Base-by-base conservation (phyloP, 2,329 filamentous ascomycete genomes). In the Colletotrichum sansevieriae region DNA sequence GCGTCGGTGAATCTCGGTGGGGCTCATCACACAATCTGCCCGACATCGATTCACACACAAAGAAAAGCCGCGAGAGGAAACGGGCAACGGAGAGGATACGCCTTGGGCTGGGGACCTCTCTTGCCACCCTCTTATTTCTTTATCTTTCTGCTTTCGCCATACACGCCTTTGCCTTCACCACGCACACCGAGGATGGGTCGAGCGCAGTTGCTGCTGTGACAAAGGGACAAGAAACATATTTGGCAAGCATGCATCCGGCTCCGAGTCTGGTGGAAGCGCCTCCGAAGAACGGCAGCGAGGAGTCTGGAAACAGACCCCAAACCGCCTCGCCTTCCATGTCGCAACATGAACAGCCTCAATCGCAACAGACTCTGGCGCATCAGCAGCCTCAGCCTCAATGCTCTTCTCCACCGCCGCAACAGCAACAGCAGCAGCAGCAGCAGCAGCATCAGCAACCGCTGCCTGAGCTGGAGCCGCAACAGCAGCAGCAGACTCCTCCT, bases 241-340 rank as follows among this genome's bases (percentile, higher is more conserved):
- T 63, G 63, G 56, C 66, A 74, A 74, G 70, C 71, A 82, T 82
- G 80, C 80, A 81, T 74, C 76, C 80, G 73, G 75, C 78, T 62
- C 80, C 79, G 51, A 80, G 75, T 72, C 74, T 82, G 71, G 74
- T 75, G 64, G 79, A 80, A 66, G 74, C 75, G 60, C 74, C 74
- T 52, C 74, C 74, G 52, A 75, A 74, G 72, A 72, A 73, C 46
- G 69, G 70, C 57, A 67, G 64, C 29, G 73, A 74, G 37, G 73
- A 73, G 52, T 63, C 72, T 65, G 65, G 62, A 43, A 68, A 68
- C 70, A 57, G 65, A 71, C 61, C 67, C 63, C 55, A 59, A 44
- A 63, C 65, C 61, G 43, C 62, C 62, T 72, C 70, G 54, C 62
- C 65, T 65, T 68, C 65, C 44, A 49, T 65, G 58, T 70, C 63